Conservation (phyloP, 495 filamentous ascomycete species). For the Penicillium salamii region DNA sequence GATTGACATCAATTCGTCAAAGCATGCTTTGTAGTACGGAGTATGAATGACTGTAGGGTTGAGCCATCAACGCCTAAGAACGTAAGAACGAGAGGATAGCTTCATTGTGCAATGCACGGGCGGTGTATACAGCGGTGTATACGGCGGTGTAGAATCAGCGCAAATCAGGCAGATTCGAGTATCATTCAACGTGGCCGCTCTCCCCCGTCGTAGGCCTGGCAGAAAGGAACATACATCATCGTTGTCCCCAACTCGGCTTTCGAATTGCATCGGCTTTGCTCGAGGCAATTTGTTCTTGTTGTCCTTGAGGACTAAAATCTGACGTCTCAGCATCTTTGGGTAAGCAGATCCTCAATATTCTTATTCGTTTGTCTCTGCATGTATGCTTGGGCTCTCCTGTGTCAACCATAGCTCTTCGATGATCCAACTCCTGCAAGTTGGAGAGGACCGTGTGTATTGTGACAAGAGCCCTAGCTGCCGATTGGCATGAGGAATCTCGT, state of each 20-base stretch:
- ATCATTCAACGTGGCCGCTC: too few species aligned
- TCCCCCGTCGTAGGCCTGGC: too few species aligned
- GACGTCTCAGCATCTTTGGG: slow-evolving; percentile 12
- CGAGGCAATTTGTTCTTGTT: slow-evolving; percentile 4
- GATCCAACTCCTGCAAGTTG: not conserved
- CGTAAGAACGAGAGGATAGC: too few species aligned
- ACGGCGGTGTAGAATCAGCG: too few species aligned
- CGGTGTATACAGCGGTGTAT: too few species aligned
- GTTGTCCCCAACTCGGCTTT: slow-evolving; percentile 11
- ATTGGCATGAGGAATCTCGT: slow-evolving; percentile 1
- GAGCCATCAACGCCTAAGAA: too few species aligned
- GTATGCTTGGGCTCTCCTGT: not conserved
- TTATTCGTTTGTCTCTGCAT: slow-evolving; percentile 23
- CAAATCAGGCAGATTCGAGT: too few species aligned
- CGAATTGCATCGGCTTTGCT: slow-evolving; percentile 23
- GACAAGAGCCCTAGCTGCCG: not conserved
- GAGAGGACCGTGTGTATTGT: not conserved
- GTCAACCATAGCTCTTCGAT: not conserved
- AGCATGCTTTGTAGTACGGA: too few species aligned
- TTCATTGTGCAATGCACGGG: too few species aligned
- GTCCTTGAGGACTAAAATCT: slow-evolving; percentile 3
- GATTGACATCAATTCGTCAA: too few species aligned
- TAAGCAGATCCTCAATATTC: slow-evolving; percentile 22
- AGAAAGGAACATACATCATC: slow-evolving; percentile 45
- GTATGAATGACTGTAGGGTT: too few species aligned